Evolutionary conservation across 192 early-diverging fungal genomes (phyloP).

Genomic region (Podila verticillata): DNA sequence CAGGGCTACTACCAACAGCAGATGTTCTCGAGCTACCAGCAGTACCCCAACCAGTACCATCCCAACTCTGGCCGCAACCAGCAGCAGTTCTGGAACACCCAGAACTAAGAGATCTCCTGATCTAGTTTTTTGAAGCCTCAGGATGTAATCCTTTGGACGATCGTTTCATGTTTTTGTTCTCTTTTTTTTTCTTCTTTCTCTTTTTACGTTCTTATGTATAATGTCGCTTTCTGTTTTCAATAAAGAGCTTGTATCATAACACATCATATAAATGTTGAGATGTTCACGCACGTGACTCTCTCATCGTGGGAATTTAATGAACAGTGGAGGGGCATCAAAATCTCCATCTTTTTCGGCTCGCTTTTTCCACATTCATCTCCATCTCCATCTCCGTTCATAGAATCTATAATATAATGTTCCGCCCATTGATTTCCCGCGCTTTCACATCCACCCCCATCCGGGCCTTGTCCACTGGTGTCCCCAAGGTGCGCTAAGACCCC

Average conservation of each 20-base stretch:
- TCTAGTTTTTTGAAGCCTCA: slow-evolving; percentile 13
- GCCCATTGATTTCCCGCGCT: slow-evolving; percentile 30
- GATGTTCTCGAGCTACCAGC: slow-evolving; percentile 62
- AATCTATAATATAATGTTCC: slow-evolving; percentile 18
- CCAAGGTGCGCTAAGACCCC: slow-evolving; percentile 22
- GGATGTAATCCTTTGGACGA: neutral
- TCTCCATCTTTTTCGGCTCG: neutral
- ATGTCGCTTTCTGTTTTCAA: slow-evolving; percentile 10
- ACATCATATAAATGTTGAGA: too few relatives aligned
- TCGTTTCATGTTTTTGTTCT: slow-evolving; percentile 5
- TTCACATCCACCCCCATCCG: slow-evolving; percentile 14
- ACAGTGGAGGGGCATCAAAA: neutral
- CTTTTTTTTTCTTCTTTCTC: neutral
- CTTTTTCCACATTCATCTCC: slow-evolving; percentile 19
- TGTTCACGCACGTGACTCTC: too few relatives aligned
- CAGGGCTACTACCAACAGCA: slow-evolving; percentile 48
- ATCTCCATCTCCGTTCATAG: slow-evolving; percentile 10
- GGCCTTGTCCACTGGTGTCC: slow-evolving; percentile 33
- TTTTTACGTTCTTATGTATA: neutral
- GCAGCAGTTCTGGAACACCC: slow-evolving; percentile 49
- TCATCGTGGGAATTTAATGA: neutral
- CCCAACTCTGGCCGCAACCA: slow-evolving; percentile 47
- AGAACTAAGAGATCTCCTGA: slow-evolving; percentile 50
- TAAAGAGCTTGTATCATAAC: slow-evolving; percentile 7
- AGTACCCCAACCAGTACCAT: slow-evolving; percentile 56